phyloP scores from a whole-genome alignment of 2,329 filamentous ascomycete species.

The Torrubiellomyces zombiae region DNA sequence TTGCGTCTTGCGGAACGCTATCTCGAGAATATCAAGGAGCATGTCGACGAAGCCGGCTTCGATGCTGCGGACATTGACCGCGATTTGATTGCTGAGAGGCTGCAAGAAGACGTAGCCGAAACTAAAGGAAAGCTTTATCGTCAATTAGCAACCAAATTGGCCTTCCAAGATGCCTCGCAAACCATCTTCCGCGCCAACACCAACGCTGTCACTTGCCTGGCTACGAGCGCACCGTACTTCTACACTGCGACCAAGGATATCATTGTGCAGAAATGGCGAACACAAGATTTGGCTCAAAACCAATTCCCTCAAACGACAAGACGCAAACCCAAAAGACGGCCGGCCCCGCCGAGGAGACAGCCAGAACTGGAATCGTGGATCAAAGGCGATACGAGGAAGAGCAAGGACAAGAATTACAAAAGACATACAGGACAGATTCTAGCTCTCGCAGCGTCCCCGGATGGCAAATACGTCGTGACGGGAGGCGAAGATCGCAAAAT shows the following conservation, averaged over 20 bases:
- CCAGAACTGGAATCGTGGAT: slow-evolving; percentile 47
- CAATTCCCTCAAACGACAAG: slow-evolving; percentile 42
- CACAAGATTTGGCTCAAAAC: slow-evolving; percentile 47
- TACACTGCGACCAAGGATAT: slow-evolving; percentile 85
- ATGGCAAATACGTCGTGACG: slow-evolving; percentile 81
- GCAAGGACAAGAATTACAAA: slow-evolving; percentile 47
- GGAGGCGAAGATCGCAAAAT: slow-evolving; percentile 73
- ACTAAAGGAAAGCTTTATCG: slow-evolving; percentile 81
- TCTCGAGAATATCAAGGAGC: slow-evolving; percentile 72
- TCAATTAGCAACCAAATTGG: slow-evolving; percentile 56
- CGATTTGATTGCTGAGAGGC: slow-evolving; percentile 75
- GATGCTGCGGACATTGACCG: slow-evolving; percentile 87
- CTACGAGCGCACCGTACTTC: slow-evolving; percentile 60
- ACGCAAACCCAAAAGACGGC: slow-evolving; percentile 40
- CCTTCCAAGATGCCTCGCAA: slow-evolving; percentile 49
- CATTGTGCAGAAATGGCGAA: slow-evolving; percentile 74
- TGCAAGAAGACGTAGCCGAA: slow-evolving; percentile 86
- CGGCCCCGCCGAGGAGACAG: slow-evolving; percentile 40
- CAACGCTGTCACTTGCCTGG: slow-evolving; percentile 61
- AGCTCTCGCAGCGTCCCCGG: slow-evolving; percentile 69
- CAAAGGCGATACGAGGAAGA: slow-evolving; percentile 43
- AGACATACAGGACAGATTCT: slow-evolving; percentile 72
- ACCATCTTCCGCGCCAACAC: slow-evolving; percentile 67
- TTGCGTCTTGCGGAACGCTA: slow-evolving; percentile 82
- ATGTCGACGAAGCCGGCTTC: slow-evolving; percentile 69